A percentile compares a stretch with the other conserved stretches of the same genome.
Evolutionary conservation across 2,329 filamentous ascomycete species (phyloP).

Genomic region (Hypoxylon sp.): DNA sequence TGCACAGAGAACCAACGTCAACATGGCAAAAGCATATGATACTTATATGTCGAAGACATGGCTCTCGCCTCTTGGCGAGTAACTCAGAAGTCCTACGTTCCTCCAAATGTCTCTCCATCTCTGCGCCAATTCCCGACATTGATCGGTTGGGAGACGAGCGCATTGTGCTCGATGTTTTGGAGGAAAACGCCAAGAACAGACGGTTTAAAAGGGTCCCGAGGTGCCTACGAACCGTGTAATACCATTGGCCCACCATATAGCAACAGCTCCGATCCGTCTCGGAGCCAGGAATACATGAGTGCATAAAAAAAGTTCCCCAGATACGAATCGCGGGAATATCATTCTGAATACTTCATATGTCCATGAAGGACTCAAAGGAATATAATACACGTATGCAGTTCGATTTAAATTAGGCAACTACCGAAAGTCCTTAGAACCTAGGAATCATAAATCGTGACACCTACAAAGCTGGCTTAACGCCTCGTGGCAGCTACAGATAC

Average conservation of each 20-base stretch:
- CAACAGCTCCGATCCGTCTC: slow-evolving; percentile 50
- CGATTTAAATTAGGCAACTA: not conserved
- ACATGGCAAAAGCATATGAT: not conserved
- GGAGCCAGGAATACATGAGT: slow-evolving; percentile 37
- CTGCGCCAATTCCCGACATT: slow-evolving; percentile 19
- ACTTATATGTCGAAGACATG: slow-evolving; percentile 3
- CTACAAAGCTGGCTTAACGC: not conserved
- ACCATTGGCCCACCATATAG: slow-evolving; percentile 50
- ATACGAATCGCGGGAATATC: not conserved
- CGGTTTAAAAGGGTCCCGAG: slow-evolving; percentile 26
- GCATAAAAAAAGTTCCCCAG: not conserved
- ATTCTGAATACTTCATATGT: not conserved
- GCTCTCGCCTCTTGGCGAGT: not conserved
- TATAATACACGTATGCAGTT: not conserved
- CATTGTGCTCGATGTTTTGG: not conserved
- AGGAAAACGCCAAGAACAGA: not conserved
- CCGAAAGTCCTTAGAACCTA: too few relatives aligned
- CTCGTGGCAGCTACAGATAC: not conserved
- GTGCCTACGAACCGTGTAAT: slow-evolving; percentile 39
- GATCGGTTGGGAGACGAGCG: slow-evolving; percentile 11
- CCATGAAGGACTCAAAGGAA: not conserved
- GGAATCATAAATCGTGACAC: not conserved
- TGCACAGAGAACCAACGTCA: not conserved
- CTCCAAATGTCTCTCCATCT: not conserved
- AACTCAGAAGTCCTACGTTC: not conserved